Evolutionary conservation across 306 rosid genomes (phyloP).

Genomic region (Calophaca sinica): DNA sequence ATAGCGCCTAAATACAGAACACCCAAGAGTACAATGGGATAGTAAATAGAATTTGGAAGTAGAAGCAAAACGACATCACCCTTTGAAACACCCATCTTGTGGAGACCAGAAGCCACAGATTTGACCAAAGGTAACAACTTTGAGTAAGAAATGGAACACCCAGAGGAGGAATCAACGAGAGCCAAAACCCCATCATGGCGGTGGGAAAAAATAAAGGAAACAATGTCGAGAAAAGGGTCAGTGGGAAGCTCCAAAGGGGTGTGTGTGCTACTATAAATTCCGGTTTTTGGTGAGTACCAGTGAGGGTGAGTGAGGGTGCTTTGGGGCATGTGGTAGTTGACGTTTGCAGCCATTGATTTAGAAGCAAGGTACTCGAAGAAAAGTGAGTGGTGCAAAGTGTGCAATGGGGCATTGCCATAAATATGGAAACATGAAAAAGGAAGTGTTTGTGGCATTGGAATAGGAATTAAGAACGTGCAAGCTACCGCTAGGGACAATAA

Average conservation of each 20-base stretch:
- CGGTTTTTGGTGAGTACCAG: slow-evolving; percentile 75
- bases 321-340: slow-evolving; percentile 33
- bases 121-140: slow-evolving; percentile 62
- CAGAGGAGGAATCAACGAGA: slow-evolving; percentile 74
- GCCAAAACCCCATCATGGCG: slow-evolving; percentile 72
- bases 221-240: slow-evolving; percentile 74
- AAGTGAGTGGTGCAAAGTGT: too few relatives aligned
- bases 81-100: slow-evolving; percentile 64
- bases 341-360: slow-evolving; percentile 44
- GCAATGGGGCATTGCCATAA: neutral
- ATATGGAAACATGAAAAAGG: neutral
- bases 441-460: neutral
- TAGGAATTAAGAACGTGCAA: too few relatives aligned
- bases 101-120: slow-evolving; percentile 77
- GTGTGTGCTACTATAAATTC: slow-evolving; percentile 66
- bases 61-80: slow-evolving; percentile 72
- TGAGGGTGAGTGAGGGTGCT: slow-evolving; percentile 40
- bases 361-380: too few relatives aligned
- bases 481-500: too few relatives aligned
- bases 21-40: slow-evolving; percentile 65
- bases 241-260: slow-evolving; percentile 56
- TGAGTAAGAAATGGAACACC: slow-evolving; percentile 66
- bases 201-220: slow-evolving; percentile 70
- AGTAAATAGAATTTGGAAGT: slow-evolving; percentile 79
- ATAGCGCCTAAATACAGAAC: slow-evolving; percentile 70